phyloP scores from a whole-genome alignment of 164 flowering plant genomes.

The Magnolia kwangsiensis region DNA sequence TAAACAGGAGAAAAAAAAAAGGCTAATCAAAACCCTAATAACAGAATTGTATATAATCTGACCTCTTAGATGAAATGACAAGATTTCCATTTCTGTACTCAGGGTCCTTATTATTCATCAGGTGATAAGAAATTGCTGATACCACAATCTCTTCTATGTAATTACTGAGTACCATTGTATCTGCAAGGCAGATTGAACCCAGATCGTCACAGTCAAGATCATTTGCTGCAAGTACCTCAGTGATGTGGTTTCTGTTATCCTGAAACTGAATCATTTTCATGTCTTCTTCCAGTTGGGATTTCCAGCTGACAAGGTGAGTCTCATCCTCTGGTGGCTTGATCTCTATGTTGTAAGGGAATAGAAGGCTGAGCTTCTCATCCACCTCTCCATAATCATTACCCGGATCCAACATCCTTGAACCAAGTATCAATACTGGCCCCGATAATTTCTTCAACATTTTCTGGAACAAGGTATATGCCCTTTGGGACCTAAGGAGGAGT shows the following conservation, averaged over 20 bases:
- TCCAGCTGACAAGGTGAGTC: constrained; percentile 77
- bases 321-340: constrained; percentile 84
- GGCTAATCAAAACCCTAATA: neutral
- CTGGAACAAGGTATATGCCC: constrained; percentile 62
- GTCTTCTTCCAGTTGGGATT: constrained; percentile 76
- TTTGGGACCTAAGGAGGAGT: constrained; percentile 57
- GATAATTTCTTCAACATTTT: constrained; percentile 78
- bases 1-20: neutral
- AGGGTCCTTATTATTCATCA: constrained; percentile 77
- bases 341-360: constrained; percentile 86
- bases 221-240: constrained; percentile 79
- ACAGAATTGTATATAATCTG: constrained; percentile 1
- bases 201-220: constrained; percentile 91
- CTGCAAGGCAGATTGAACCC: constrained; percentile 61
- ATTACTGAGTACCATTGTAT: constrained; percentile 65
- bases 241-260: constrained; percentile 80
- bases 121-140: constrained; percentile 85
- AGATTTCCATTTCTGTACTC: constrained; percentile 89
- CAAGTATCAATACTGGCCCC: constrained; percentile 80
- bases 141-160: constrained; percentile 91
- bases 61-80: constrained; percentile 82
- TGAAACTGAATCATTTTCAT: constrained; percentile 80
- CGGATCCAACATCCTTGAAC: constrained; percentile 57
- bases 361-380: constrained; percentile 60
- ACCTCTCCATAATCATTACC: constrained; percentile 40